Conservation (phyloP, 2,329 filamentous ascomycete species). For the Canariomyces notabilis region DNA sequence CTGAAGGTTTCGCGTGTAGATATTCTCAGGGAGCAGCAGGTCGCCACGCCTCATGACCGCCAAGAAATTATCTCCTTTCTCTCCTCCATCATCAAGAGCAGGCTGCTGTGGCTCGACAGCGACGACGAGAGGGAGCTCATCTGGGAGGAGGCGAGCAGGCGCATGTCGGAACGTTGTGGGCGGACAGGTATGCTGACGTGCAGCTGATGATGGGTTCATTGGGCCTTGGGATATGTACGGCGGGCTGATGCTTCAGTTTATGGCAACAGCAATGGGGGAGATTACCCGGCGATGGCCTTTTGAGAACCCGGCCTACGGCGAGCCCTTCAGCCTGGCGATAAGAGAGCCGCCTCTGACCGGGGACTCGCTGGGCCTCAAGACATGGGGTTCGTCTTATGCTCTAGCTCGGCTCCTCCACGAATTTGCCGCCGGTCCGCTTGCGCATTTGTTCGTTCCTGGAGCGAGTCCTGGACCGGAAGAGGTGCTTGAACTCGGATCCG, state of each 20-base stretch:
- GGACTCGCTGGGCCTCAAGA: slow-evolving; percentile 87
- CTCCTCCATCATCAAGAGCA: slow-evolving; percentile 61
- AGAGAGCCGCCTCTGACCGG: slow-evolving; percentile 83
- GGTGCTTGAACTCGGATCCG: slow-evolving; percentile 77
- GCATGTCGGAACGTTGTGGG: slow-evolving; percentile 82
- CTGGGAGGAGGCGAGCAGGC: slow-evolving; percentile 73
- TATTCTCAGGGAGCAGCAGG: slow-evolving; percentile 38
- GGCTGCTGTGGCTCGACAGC: slow-evolving; percentile 62
- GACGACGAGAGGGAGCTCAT: slow-evolving; percentile 62
- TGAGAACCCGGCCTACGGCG: slow-evolving; percentile 30
- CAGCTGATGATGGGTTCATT: too few relatives aligned
- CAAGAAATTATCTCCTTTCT: slow-evolving; percentile 60
- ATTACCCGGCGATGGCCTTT: slow-evolving; percentile 53
- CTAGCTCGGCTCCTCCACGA: slow-evolving; percentile 66
- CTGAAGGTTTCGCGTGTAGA: slow-evolving; percentile 38
- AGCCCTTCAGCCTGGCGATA: slow-evolving; percentile 64
- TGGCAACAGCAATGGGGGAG: slow-evolving; percentile 47
- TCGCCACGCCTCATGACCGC: slow-evolving; percentile 30
- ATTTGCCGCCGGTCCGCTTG: slow-evolving; percentile 41
- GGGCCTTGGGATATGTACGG: too few relatives aligned
- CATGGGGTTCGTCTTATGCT: slow-evolving; percentile 87
- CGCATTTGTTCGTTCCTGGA: slow-evolving; percentile 39
- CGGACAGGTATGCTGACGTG: slow-evolving; percentile 60
- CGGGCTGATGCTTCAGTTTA: slow-evolving; percentile 2
- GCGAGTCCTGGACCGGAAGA: slow-evolving; percentile 24